phyloP scores from a whole-genome alignment of 768 basidiomycete species.

The Calocera cornea region DNA sequence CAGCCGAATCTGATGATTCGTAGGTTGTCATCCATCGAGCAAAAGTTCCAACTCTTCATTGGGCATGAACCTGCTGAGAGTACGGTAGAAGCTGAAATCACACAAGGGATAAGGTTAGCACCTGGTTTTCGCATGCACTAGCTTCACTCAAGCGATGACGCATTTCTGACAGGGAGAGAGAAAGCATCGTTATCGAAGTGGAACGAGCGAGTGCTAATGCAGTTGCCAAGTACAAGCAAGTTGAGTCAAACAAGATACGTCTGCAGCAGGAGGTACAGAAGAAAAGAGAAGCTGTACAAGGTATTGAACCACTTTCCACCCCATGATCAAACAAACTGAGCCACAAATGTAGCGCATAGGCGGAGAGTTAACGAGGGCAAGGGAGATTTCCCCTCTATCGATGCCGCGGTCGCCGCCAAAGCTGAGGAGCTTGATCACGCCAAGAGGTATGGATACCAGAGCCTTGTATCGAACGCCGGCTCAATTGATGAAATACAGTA shows the following conservation, averaged over 20 bases:
- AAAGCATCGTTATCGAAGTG: conserved; percentile 41
- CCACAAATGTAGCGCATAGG: background rate
- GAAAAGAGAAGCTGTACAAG: conserved; percentile 49
- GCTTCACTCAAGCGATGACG: background rate
- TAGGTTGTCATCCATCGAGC: conserved; percentile 50
- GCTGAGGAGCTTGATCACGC: background rate
- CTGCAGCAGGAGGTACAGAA: conserved; percentile 45
- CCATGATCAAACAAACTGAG: background rate
- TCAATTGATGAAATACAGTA: conserved; percentile 11
- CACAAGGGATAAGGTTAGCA: conserved; percentile 1
- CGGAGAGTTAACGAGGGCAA: background rate
- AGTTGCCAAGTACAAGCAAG: conserved; percentile 44
- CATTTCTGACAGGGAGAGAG: conserved; percentile 44
- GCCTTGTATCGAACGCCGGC: no score
- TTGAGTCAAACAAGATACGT: conserved; percentile 48
- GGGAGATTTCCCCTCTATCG: background rate
- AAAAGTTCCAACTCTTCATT: conserved; percentile 52
- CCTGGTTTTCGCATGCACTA: background rate
- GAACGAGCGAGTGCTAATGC: conserved; percentile 29
- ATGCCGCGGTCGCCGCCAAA: background rate
- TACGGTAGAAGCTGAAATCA: background rate
- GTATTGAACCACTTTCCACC: conserved; percentile 28
- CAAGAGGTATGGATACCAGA: conserved; percentile 14
- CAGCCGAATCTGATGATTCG: no score
- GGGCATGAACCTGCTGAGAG: conserved; percentile 39